Conservation (phyloP, 2,329 filamentous ascomycete genomes). For the Nemania sp. region DNA sequence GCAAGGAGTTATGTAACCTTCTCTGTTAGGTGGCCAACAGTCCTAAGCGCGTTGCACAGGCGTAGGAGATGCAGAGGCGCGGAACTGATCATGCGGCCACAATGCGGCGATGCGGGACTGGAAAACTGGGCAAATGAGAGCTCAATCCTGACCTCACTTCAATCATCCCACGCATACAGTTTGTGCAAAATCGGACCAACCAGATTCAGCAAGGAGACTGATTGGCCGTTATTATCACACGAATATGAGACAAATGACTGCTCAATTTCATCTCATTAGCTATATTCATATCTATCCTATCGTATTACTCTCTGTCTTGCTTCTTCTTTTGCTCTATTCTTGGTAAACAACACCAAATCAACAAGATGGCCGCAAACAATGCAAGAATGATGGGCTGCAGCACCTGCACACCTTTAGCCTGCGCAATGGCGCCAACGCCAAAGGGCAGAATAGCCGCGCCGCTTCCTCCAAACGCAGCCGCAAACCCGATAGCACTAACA, state of each 20-base stretch:
- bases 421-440: conserved; percentile 67
- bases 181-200: background rate
- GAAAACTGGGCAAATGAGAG: conserved; percentile 2
- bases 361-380: conserved; percentile 48
- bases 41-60: too few species aligned
- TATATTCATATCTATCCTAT: background rate
- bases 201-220: background rate
- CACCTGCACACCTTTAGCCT: conserved; percentile 56
- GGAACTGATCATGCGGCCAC: background rate
- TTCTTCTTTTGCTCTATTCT: conserved; percentile 46
- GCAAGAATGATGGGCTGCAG: conserved; percentile 61
- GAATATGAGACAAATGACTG: background rate
- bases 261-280: too few species aligned
- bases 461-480: conserved; percentile 72
- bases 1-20: too few species aligned
- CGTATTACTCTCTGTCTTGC: conserved; percentile 25
- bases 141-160: background rate
- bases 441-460: conserved; percentile 71
- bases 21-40: too few species aligned
- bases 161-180: background rate
- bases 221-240: background rate
- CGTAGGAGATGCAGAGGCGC: too few species aligned
- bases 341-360: conserved; percentile 52
- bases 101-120: too few species aligned
- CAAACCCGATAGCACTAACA: conserved; percentile 76